Evolutionary conservation across 1,284 basidiomycete species (phyloP), one percentile per base, ranked within the genome.

Genomic region (Microbotryomycetes sp.): DNA sequence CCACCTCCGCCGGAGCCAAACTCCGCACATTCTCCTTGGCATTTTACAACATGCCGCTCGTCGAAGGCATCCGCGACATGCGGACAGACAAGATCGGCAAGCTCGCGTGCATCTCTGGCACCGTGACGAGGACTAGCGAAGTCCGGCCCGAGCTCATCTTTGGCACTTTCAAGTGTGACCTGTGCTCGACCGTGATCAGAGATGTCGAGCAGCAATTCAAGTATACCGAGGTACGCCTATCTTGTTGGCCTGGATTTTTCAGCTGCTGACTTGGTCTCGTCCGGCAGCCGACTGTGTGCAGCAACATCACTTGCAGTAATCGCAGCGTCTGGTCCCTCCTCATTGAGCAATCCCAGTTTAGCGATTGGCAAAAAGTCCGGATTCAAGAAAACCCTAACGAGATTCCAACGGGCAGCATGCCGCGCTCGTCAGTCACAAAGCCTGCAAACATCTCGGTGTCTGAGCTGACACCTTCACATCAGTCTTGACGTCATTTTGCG

Each of bases 171-270:
- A 85, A 87, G 52, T 99, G 96, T 73, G 86, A 89, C 73, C 81
- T 87, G 48, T 99, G 96, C 75, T 82, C 84, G 56, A 88, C 87
- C 45, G 79, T 87, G 7, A 86, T 97, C n/a, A 84, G 88, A 61
- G 93, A 97, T 70, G 87, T 99, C 56, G 96, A 99, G 75, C 96
- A 99, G 74, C 96, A 99, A 75, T 99, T 98, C 83, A 97, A 97
- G 76, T 98, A 97, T 76, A 99, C 96, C 24, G 96, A 98, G 80
- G 90, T 90, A 59, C 55, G 76, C 66, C 35, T 51, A 48, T n/a
- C n/a, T n/a, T n/a, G n/a, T n/a, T n/a, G n/a, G n/a, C n/a, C 28
- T 23, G 28, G 13, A 52, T 41, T 13, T 9, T n/a, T n/a, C n/a
- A n/a, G n/a, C n/a, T n/a, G n/a, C n/a, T n/a, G n/a, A 6, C 24